A percentile compares a stretch with the other conserved stretches of the same genome.
phyloP scores from a whole-genome alignment of 129 eudicot species.

The Pseudognaphalium luteoalbum region DNA sequence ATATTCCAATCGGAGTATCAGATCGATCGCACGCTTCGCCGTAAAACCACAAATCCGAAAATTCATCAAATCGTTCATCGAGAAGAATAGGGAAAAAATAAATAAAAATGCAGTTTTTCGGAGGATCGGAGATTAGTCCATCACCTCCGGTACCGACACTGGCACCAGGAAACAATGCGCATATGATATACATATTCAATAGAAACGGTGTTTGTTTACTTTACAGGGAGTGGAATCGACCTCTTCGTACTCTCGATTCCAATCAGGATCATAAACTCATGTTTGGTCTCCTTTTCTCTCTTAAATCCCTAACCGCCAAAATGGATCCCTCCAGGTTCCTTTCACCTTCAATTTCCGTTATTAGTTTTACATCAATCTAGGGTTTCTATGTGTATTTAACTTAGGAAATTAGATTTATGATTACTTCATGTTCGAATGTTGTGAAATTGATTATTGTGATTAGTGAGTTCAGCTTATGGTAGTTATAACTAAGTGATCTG shows the following conservation, averaged over 20 bases:
- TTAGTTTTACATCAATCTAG: neutral
- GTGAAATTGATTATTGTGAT: neutral
- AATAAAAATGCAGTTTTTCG: constrained; percentile 73
- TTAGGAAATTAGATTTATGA: neutral
- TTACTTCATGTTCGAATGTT: neutral
- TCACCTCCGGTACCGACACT: constrained; percentile 73
- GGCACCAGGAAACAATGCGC: constrained; percentile 84
- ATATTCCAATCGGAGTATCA: neutral
- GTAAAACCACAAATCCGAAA: neutral
- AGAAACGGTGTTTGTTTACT: constrained; percentile 89
- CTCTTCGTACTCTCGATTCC: constrained; percentile 73
- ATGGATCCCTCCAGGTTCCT: constrained; percentile 93
- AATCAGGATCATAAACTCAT: constrained; percentile 96
- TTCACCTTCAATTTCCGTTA: neutral
- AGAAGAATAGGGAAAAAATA: neutral
- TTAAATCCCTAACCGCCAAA: constrained; percentile 89
- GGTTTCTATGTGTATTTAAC: neutral
- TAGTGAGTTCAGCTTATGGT: neutral
- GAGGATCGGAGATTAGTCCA: constrained; percentile 90
- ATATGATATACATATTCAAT: constrained; percentile 88
- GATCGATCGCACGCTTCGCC: neutral
- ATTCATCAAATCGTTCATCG: constrained; percentile 1
- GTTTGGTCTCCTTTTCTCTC: constrained; percentile 90
- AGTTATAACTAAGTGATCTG: neutral
- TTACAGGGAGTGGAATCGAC: constrained; percentile 98